These are phyloP conservation scores for Nigrospora oryzae DNA, from an alignment of 2,329 filamentous ascomycete species.

Conservation along the genomic window DNA sequence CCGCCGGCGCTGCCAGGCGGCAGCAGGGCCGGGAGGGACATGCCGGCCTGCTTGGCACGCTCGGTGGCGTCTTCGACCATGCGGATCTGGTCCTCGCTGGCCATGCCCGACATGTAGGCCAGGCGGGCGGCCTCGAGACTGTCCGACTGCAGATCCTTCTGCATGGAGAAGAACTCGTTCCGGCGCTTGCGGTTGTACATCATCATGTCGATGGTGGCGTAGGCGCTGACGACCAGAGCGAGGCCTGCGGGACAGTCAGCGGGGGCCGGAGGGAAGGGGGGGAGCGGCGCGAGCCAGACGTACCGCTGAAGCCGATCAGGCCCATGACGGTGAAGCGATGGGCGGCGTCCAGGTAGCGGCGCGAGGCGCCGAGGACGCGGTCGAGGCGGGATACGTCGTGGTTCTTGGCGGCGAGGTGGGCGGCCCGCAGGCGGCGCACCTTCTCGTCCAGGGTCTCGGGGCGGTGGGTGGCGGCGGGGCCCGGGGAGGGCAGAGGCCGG, in stretches of 20 bases:
- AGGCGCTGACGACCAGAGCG: constrained; percentile 46
- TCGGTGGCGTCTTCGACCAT: constrained; percentile 50
- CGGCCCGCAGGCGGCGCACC: constrained; percentile 58
- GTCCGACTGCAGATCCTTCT: constrained; percentile 44
- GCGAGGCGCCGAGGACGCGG: constrained; percentile 35
- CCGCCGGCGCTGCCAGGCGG: constrained; percentile 16
- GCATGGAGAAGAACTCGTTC: constrained; percentile 47
- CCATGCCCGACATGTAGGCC: constrained; percentile 50
- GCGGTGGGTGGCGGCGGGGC: constrained; percentile 8
- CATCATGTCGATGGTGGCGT: constrained; percentile 55
- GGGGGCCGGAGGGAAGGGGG: constrained; percentile 1
- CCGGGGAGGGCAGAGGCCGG: background rate
- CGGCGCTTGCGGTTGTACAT: constrained; percentile 52
- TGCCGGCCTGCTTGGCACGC: constrained; percentile 33
- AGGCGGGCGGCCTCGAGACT: constrained; percentile 48
- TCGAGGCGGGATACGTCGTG: constrained; percentile 47
- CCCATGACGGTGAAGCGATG: constrained; percentile 47
- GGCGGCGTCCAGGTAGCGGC: constrained; percentile 45
- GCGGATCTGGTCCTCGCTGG: constrained; percentile 44
- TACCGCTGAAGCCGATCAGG: constrained; percentile 50
- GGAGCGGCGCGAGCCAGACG: constrained; percentile 8
- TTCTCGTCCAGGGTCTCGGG: constrained; percentile 61
- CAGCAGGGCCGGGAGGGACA: constrained; percentile 43
- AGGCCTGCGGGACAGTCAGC: constrained; percentile 28
- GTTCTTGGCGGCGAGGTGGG: constrained; percentile 57